Base-by-base conservation (phyloP, 2,329 filamentous ascomycete species). In the Aspergillus proliferans region DNA sequence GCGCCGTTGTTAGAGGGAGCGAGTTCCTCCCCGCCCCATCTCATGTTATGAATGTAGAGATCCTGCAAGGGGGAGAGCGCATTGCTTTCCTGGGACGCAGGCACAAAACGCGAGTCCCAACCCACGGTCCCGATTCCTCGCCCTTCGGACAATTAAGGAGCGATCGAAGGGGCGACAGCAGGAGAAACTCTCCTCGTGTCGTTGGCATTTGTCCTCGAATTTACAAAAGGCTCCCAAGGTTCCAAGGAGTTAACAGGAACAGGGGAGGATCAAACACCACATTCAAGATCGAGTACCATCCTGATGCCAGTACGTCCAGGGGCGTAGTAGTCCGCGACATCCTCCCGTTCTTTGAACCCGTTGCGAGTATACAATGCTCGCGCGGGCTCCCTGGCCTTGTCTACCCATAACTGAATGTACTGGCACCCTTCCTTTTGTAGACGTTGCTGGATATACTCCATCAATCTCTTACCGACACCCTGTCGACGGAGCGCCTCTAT, bases 391-490 rank as follows among this genome's bases (percentile, higher is more conserved):
- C 75, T 70, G 43, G 59, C 68, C 61, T 74, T 71, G 53, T 80
- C 76, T 41, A 79, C 76, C 77, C 76, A 79, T 46, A 79, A 58
- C 40, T 76, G 71, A 49, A 80, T 71, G 43, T 59, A 70, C 53
- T 70, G 65, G 58, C 75, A 77, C 45, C 73, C 75, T 60, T 74
- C 71, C 53, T 65, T 71, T 55, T 65, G 65, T 48, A 78, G 66
- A 44, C 68, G 65, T 45, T 63, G 55, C 45, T 68, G 64, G 54
- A 78, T 68, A 53, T 69, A 69, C 51, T 65, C 60, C 58, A 79
- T 61, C 50, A 79, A 62, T 58, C 66, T 64, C 52, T 62, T 67
- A 40, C 71, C 76, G 19, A 79, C 58, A n/a, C 76, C 75, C 58
- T 69, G 68, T 24, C 69, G 64, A 55, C 76, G 72, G 60, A 73